Percentiles rank a stretch among this genome's conserved stretches.
phyloP scores from a whole-genome alignment of 2,329 filamentous ascomycete genomes.

The Aspergillus eucalypticola region DNA sequence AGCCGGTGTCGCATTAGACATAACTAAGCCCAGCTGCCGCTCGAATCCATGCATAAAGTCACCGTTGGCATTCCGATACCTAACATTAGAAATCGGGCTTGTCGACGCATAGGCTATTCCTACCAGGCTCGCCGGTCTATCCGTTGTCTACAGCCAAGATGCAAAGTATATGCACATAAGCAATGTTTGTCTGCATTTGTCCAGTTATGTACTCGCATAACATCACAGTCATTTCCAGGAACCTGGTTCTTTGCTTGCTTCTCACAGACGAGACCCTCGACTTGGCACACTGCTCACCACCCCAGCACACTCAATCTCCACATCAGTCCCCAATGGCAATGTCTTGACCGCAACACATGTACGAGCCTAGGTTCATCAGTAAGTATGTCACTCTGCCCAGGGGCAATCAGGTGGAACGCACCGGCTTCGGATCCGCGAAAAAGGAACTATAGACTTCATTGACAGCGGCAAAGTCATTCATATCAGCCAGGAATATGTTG shows the following conservation, averaged over 20 bases:
- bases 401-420: conserved; percentile 17
- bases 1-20: not conserved
- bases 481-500: conserved; percentile 65
- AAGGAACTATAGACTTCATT: conserved; percentile 68
- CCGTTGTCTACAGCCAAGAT: not conserved
- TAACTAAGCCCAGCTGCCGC: not conserved
- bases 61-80: not conserved
- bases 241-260: not conserved
- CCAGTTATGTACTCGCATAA: not conserved
- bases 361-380: conserved; percentile 25
- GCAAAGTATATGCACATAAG: not conserved
- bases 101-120: not conserved
- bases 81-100: not conserved
- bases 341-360: conserved; percentile 55
- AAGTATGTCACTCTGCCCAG: not conserved
- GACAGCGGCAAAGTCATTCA: conserved; percentile 70
- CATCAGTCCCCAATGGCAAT: conserved; percentile 52
- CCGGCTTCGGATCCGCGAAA: conserved; percentile 30
- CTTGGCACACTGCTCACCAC: conserved; percentile 25
- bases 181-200: not conserved
- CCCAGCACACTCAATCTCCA: conserved; percentile 57
- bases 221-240: not conserved
- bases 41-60: not conserved
- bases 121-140: not conserved
- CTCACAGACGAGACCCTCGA: conserved; percentile 3